Conservation (phyloP, 495 filamentous ascomycete genomes). For the Jackrogersella minutella region DNA sequence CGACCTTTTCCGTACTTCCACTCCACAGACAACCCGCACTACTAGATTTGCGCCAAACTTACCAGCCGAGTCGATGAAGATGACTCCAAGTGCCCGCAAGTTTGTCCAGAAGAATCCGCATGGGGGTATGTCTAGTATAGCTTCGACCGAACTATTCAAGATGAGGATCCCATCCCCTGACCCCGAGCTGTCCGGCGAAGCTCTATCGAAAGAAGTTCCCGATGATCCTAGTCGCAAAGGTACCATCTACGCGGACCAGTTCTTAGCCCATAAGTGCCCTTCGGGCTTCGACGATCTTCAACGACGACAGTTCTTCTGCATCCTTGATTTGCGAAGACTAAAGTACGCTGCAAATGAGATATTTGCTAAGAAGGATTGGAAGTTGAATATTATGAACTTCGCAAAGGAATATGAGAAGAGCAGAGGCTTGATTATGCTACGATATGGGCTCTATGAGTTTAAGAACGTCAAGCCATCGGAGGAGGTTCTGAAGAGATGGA, state of each 20-base stretch:
- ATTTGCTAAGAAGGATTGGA: slow-evolving; percentile 61
- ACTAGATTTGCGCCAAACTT: slow-evolving; percentile 50
- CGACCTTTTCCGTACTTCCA: slow-evolving; percentile 53
- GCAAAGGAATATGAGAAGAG: slow-evolving; percentile 64
- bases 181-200: slow-evolving; percentile 56
- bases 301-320: slow-evolving; percentile 61
- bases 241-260: slow-evolving; percentile 60
- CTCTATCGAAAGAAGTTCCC: slow-evolving; percentile 54
- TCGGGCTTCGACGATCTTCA: slow-evolving; percentile 57
- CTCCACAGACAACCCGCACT: slow-evolving; percentile 40
- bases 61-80: slow-evolving; percentile 33
- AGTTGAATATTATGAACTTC: slow-evolving; percentile 60
- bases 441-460: slow-evolving; percentile 62
- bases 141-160: slow-evolving; percentile 54
- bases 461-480: slow-evolving; percentile 59
- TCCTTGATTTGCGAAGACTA: slow-evolving; percentile 60
- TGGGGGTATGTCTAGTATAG: slow-evolving; percentile 48
- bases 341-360: slow-evolving; percentile 62
- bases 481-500: slow-evolving; percentile 59
- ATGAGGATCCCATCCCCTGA: slow-evolving; percentile 58
- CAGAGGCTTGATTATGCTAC: slow-evolving; percentile 60
- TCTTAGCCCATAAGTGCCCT: slow-evolving; percentile 57
- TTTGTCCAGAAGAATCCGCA: slow-evolving; percentile 35
- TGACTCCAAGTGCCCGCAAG: slow-evolving; percentile 36
- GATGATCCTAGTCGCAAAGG: slow-evolving; percentile 50